Evolutionary conservation across 2,329 filamentous ascomycete genomes (phyloP).

Genomic region (Drechslerella dactyloides): DNA sequence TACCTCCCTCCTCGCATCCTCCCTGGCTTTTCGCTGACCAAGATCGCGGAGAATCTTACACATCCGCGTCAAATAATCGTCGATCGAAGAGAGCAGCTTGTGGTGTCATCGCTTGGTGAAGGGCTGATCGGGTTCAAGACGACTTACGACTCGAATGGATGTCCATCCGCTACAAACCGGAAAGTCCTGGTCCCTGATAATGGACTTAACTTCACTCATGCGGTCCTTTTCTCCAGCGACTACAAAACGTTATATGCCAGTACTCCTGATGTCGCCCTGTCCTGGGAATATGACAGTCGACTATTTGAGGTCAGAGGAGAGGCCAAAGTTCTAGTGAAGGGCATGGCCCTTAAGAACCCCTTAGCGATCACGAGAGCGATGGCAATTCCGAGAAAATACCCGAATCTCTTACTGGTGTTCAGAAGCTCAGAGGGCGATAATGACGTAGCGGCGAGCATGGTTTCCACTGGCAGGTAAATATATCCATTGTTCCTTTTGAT

Average conservation of each 20-base stretch:
- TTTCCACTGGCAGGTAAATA: slow-evolving; percentile 55
- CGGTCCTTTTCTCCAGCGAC: slow-evolving; percentile 19
- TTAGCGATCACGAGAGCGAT: slow-evolving; percentile 57
- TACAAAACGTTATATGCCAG: slow-evolving; percentile 28
- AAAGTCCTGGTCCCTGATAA: slow-evolving; percentile 10
- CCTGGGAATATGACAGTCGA: slow-evolving; percentile 23
- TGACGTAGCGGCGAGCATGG: slow-evolving; percentile 57
- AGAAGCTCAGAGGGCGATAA: slow-evolving; percentile 59
- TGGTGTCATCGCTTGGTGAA: slow-evolving; percentile 10
- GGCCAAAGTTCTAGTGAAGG: slow-evolving; percentile 57
- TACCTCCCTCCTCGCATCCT: slow-evolving; percentile 18
- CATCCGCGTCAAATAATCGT: slow-evolving; percentile 16
- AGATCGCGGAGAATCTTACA: slow-evolving; percentile 17
- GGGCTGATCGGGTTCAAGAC: slow-evolving; percentile 14
- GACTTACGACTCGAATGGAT: slow-evolving; percentile 2
- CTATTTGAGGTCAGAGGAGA: slow-evolving; percentile 20
- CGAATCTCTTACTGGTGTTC: slow-evolving; percentile 59
- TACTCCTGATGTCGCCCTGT: slow-evolving; percentile 33
- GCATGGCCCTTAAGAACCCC: slow-evolving; percentile 60
- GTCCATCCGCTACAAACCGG: slow-evolving; percentile 11
- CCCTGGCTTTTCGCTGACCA: slow-evolving; percentile 20
- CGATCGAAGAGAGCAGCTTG: slow-evolving; percentile 10
- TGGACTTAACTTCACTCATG: slow-evolving; percentile 18
- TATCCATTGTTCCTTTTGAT: not conserved
- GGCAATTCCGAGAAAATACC: slow-evolving; percentile 57